These are phyloP conservation scores for Fistulinella cinereoalba DNA, from an alignment of 1,284 basidiomycete species.

Conservation along the genomic window DNA sequence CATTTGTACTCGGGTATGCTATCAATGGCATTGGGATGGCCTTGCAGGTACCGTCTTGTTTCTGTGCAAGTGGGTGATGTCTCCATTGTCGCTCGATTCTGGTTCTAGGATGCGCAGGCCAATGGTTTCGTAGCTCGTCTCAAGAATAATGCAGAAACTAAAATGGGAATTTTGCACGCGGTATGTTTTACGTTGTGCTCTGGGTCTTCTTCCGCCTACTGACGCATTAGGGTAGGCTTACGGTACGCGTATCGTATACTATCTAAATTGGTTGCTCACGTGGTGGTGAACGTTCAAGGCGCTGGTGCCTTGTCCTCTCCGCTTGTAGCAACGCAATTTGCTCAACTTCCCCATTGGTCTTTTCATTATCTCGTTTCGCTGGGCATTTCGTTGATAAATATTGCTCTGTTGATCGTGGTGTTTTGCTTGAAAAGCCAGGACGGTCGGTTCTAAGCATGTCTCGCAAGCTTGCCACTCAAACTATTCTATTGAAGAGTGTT, in stretches of 20 bases:
- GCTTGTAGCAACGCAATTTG: conserved; percentile 62
- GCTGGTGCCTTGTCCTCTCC: conserved; percentile 59
- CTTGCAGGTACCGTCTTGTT: conserved; percentile 26
- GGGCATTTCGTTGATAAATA: conserved; percentile 50
- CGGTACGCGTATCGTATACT: conserved; percentile 18
- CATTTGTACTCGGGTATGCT: conserved; percentile 54
- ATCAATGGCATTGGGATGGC: conserved; percentile 65
- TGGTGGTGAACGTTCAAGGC: conserved; percentile 37
- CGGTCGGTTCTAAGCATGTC: conserved; percentile 30
- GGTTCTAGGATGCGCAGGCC: conserved; percentile 28
- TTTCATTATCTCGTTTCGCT: conserved; percentile 65
- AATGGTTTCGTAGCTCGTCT: conserved; percentile 34
- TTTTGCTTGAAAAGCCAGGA: conserved; percentile 59
- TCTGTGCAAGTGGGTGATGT: background rate
- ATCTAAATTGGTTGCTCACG: background rate
- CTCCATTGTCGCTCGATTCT: background rate
- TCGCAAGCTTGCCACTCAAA: conserved; percentile 5
- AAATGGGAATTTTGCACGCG: conserved; percentile 32
- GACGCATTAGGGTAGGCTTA: conserved; percentile 30
- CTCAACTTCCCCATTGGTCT: conserved; percentile 51
- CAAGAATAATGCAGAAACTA: conserved; percentile 27
- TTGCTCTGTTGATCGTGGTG: conserved; percentile 41
- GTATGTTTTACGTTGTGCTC: conserved; percentile 15
- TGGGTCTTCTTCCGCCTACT: background rate
- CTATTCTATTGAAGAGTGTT: conserved; percentile 26